Base-by-base conservation (phyloP, 331 rosid genomes). In the Pyracantha coccinea region DNA sequence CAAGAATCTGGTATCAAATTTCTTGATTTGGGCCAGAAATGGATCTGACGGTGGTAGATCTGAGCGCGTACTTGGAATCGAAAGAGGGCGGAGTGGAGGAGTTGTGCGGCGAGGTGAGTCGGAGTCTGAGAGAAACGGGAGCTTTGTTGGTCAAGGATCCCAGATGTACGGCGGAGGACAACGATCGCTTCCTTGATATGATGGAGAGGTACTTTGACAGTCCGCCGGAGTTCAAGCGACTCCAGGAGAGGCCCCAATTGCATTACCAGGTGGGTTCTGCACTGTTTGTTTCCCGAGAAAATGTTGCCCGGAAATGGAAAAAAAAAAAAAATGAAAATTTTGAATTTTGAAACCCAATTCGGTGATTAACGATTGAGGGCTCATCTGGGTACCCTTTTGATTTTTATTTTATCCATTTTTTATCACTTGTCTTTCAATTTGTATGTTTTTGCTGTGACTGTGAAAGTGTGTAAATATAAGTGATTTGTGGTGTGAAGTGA, bases 131-230 rank as follows among this genome's bases (percentile, higher is more conserved):
- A 59, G 96, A 95, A 20, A 95, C 97, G 0, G 99, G 99, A 20
- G 99, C 97, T 50, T 83, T 94, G 1, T 83, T 94, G 5, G 87
- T 94, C 2, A 89, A 86, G 80, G 97, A 95, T 38, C 97, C 99
- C 2, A 79, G 99, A 67, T 92, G 97, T 74, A 78, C 97, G 13
- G 88, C 79, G 11, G 62, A 90, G 28, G 99, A 95, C 72, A 90
- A 95, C 75, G 97, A 95, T 83, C 97, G 96, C 58, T 95, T 95
- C 88, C 87, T 94, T 17, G 91, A 92, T 70, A 92, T 92, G 99
- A 92, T 94, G 97, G 99, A 92, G 80, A 83, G 54, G 52, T 94
- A 92, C 88, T 94, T 94, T 77, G 69, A 88, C 12, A 11, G 80
- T 27, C 91, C 97, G 3, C 73, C 66, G 1, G 85, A 88, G 4